phyloP scores from a whole-genome alignment of 1,284 basidiomycete genomes.

The Ganoderma resinaceum region DNA sequence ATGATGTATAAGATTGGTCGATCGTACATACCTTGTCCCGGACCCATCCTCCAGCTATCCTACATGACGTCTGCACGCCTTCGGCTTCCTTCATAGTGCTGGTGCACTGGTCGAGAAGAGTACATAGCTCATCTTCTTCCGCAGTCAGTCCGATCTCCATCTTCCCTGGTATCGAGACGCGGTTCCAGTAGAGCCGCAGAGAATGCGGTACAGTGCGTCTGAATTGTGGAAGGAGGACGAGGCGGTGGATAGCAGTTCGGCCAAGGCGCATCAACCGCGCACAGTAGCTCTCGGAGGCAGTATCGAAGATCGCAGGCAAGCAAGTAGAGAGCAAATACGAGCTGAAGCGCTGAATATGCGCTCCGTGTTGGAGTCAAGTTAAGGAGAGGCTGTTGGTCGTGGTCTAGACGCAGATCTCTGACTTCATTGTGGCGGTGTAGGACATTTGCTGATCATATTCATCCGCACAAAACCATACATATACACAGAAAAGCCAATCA shows the following conservation, averaged over 20 bases:
- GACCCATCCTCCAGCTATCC: constrained; percentile 97
- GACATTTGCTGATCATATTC: not conserved
- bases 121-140: constrained; percentile 64
- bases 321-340: not conserved
- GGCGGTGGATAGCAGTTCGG: not conserved
- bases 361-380: not conserved
- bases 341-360: no score
- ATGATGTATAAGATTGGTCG: constrained; percentile 8
- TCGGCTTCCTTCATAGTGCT: constrained; percentile 57
- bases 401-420: constrained; percentile 2
- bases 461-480: not conserved
- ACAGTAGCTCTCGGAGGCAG: not conserved
- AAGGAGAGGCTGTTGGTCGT: not conserved
- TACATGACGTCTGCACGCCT: constrained; percentile 69
- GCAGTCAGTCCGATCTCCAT: constrained; percentile 58
- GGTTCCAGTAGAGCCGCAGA: constrained; percentile 21
- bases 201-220: constrained; percentile 6
- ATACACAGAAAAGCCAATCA: not conserved
- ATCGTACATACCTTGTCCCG: constrained; percentile 86
- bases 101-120: constrained; percentile 74
- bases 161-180: constrained; percentile 30
- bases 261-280: constrained; percentile 18
- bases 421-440: constrained; percentile 21
- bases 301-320: not conserved
- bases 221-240: not conserved